phyloP scores from a whole-genome alignment of 108 stramenopile genomes.

The Bacterosira constricta region DNA sequence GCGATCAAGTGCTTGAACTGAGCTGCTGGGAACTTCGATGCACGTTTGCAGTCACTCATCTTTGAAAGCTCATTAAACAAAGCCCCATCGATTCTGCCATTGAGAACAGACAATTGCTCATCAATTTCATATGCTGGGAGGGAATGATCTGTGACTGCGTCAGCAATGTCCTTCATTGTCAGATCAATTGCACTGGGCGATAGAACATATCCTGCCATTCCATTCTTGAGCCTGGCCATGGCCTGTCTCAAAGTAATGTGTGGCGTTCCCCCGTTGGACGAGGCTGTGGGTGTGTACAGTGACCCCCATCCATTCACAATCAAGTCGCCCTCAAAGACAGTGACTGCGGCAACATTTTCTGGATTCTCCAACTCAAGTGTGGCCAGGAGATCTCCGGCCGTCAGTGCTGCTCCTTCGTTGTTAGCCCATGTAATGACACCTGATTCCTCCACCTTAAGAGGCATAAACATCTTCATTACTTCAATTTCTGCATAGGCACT shows the following conservation, averaged over 20 bases:
- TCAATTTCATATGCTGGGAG: slow-evolving; percentile 92
- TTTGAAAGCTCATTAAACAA: slow-evolving; percentile 64
- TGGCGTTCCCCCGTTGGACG: slow-evolving; percentile 55
- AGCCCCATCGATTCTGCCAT: slow-evolving; percentile 83
- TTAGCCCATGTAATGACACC: slow-evolving; percentile 86
- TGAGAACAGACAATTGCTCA: slow-evolving; percentile 92
- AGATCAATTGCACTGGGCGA: slow-evolving; percentile 47
- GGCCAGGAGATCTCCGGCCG: slow-evolving; percentile 93
- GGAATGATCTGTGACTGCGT: slow-evolving; percentile 77
- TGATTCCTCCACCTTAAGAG: slow-evolving; percentile 93
- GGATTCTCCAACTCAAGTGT: slow-evolving; percentile 95
- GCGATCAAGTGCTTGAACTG: slow-evolving; percentile 63
- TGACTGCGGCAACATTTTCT: slow-evolving; percentile 79
- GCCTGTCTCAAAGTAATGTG: slow-evolving; percentile 84
- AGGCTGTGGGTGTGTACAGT: not conserved
- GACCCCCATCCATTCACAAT: slow-evolving; percentile 72
- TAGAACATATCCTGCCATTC: slow-evolving; percentile 88
- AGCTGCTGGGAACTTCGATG: slow-evolving; percentile 77
- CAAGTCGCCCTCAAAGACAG: slow-evolving; percentile 77
- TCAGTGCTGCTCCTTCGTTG: slow-evolving; percentile 92
- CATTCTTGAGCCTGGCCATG: slow-evolving; percentile 67
- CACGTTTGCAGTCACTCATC: slow-evolving; percentile 58
- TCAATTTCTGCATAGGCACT: slow-evolving; percentile 96
- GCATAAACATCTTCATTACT: slow-evolving; percentile 99
- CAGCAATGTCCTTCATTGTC: slow-evolving; percentile 66